Percentiles rank a stretch among this genome's conserved stretches.
These are phyloP conservation scores for Stagonosporopsis tanaceti DNA, from an alignment of 2,329 filamentous ascomycete species.

Conservation along the genomic window DNA sequence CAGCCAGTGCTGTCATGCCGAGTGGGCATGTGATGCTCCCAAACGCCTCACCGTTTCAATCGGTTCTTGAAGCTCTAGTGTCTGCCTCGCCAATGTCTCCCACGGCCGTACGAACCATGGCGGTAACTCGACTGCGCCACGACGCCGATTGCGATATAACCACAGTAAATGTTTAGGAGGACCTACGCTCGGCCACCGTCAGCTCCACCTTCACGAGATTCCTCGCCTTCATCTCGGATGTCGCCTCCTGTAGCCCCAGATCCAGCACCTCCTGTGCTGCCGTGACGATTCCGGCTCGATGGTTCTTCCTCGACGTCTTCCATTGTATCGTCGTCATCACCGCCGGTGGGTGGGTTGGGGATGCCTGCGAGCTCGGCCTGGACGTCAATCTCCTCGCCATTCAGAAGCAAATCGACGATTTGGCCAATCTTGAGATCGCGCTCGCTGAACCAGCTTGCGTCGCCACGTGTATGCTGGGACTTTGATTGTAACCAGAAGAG, in stretches of 20 bases:
- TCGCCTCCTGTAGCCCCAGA: slow-evolving; percentile 90
- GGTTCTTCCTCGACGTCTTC: slow-evolving; percentile 60
- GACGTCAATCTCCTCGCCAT: slow-evolving; percentile 88
- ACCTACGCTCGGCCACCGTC: slow-evolving; percentile 99
- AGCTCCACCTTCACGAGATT: slow-evolving; percentile 88
- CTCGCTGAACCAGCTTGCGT: slow-evolving; percentile 81
- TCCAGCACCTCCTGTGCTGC: slow-evolving; percentile 78
- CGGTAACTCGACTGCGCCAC: slow-evolving; percentile 46
- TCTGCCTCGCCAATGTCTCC: slow-evolving; percentile 30
- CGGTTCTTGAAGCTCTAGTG: slow-evolving; percentile 25
- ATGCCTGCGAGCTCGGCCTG: slow-evolving; percentile 69
- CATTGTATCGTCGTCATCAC: slow-evolving; percentile 73
- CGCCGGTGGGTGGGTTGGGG: slow-evolving; percentile 61
- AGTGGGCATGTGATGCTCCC: slow-evolving; percentile 33
- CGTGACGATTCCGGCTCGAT: slow-evolving; percentile 42
- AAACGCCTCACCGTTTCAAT: slow-evolving; percentile 45
- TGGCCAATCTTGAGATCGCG: slow-evolving; percentile 87
- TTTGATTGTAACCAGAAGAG: slow-evolving; percentile 98
- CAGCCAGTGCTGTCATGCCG: slow-evolving; percentile 34
- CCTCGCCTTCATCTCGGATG: slow-evolving; percentile 86
- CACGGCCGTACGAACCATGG: slow-evolving; percentile 27
- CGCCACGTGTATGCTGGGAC: slow-evolving; percentile 73
- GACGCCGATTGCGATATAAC: slow-evolving; percentile 43
- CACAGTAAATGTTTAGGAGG: slow-evolving; percentile 42
- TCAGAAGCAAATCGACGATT: slow-evolving; percentile 82